Base-by-base conservation (phyloP, 495 filamentous ascomycete species). In the Daldinia caldariorum region DNA sequence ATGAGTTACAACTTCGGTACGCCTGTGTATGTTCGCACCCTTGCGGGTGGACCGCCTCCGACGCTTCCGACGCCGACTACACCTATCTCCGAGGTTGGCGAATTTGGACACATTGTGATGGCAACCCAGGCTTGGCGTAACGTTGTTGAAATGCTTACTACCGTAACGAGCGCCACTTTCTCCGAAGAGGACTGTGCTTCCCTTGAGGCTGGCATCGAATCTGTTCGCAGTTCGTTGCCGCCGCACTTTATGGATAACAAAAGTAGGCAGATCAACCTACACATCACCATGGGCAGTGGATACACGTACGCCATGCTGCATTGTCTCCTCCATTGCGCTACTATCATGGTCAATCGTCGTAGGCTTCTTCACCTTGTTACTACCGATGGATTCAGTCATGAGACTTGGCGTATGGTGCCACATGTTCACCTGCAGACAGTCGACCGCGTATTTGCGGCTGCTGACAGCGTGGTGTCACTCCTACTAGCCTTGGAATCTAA, bases 211-310 rank as follows among this genome's bases (percentile, higher is more conserved):
- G 79, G 82, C 6, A 83, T 85, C 41, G 83, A 85, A 10, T 63
- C 62, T 6, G 79, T 85, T 35, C 80, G 81, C 5, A 79, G 71
- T 56, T 79, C 81, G 7, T 69, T 85, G 38, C 83, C 83, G 1
- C 74, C 77, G 73, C 83, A 84, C 65, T 83, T 82, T 26, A 79
- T 82, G 67, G 83, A 85, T 67, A 85, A 85, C 66, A 85, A 85
- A 67, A 78, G 80, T 2, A 79, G 78, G 29, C 82, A 85, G 61
- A 82, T 85, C 72, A 84, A 80, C 57, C 76, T 84, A 12, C 83
- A 85, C 65, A 84, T 85, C 53, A 85, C 83, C 13, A 85, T 84
- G 83, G 83, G 83, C 13, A 83, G 82, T 60, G 83, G 83, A 41
- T 82, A 78, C 66, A 85, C 81, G 2, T 85, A 83, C 59, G 82